Base-by-base conservation (phyloP, 1,284 basidiomycete species). In the Stygiomarasmius scandens region DNA sequence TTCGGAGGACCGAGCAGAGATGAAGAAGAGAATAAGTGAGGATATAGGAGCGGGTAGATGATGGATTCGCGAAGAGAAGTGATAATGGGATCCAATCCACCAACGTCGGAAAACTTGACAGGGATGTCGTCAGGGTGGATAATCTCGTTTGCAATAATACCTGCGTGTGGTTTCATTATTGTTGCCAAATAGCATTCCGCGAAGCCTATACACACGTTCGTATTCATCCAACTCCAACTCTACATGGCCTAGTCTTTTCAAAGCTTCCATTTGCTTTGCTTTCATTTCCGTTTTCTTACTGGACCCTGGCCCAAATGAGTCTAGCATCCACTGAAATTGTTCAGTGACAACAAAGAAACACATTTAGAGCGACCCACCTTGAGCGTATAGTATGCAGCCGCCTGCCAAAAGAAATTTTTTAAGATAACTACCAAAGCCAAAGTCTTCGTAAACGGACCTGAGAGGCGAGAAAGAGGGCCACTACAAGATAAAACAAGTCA, bases 21-120 rank as follows among this genome's bases (percentile, higher is more conserved):
- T 0, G 89, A 89, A 0, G 87, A 85, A 9, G 83, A 80, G 78
- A 98, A 98, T 56, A 99, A 82, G 61, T 92, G 82, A 1, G 97
- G 97, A 67, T 93, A 97, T 60, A 93, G 89, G 45, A 99, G 84
- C 1, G 96, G 97, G 69, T 95, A 97, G 68, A 99, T 98, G 61
- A 99, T 90, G 59, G 95, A 95, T 78, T 99, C 96, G 56, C 94
- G 88, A 54, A 99, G 83, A 32, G 90, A 93, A 22, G 88, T 83
- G 61, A 99, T 91, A 67, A 98, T 98, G 36, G 88, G 79, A 52
- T 99, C 97, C 24, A 99, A 83, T 5, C 97, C 97, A n/a, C 96
- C 97, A 58, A 99, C 90, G 66, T 95, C 92, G 27, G 80, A 71
- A 70, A 95, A 95, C 20, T 75, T 77, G 43, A 90, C 81, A 53